phyloP scores from a whole-genome alignment of 148 eudicot species.

The Chenopodium suecicum region DNA sequence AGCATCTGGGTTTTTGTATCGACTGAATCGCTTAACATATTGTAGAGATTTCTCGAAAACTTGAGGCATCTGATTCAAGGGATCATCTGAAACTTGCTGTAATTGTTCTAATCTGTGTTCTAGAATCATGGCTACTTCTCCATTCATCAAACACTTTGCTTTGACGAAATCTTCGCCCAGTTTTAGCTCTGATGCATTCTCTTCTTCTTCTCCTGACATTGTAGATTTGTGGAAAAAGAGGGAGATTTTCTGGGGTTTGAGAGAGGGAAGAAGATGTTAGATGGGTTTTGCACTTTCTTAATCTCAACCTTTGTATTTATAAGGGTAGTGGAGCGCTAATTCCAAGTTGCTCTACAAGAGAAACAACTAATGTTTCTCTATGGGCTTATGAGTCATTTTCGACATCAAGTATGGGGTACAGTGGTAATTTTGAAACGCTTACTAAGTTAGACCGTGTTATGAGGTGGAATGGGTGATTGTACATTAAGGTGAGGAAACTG shows the following conservation, averaged over 20 bases:
- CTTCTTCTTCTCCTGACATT: conserved; percentile 78
- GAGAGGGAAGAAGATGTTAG: too few relatives aligned
- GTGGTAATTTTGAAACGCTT: too few relatives aligned
- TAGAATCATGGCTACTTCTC: conserved; percentile 83
- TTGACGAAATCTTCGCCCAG: conserved; percentile 84
- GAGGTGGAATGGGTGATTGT: too few relatives aligned
- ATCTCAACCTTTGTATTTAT: too few relatives aligned
- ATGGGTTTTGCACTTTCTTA: too few relatives aligned
- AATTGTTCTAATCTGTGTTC: conserved; percentile 83
- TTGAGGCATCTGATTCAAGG: conserved; percentile 77
- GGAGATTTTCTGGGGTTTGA: background rate
- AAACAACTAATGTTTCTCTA: too few relatives aligned
- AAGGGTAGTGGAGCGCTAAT: too few relatives aligned
- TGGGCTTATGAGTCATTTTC: too few relatives aligned
- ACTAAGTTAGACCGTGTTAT: too few relatives aligned
- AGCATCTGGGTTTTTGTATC: conserved; percentile 88
- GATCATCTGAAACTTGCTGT: conserved; percentile 78
- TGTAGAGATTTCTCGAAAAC: conserved; percentile 93
- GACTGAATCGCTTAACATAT: conserved; percentile 88
- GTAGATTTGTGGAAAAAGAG: background rate
- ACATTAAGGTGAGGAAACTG: too few relatives aligned
- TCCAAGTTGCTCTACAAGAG: too few relatives aligned
- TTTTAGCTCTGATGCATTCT: conserved; percentile 78
- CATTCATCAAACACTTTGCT: conserved; percentile 95
- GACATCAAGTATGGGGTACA: too few relatives aligned